Base-by-base conservation (phyloP, 106 monocot species). In the Apostasia ramifera region DNA sequence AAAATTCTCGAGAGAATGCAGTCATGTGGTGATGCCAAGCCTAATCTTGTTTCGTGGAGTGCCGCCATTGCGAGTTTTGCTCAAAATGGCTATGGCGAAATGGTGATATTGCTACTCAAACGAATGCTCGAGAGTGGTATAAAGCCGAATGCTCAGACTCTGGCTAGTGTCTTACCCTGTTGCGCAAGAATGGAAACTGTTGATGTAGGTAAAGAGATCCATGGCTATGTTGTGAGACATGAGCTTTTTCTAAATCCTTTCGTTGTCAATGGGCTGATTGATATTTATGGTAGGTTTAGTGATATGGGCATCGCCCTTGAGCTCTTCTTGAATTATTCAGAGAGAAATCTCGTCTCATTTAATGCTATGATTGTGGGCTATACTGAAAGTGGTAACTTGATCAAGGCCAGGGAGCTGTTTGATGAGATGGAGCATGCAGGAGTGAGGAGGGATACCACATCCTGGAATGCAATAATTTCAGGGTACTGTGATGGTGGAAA, bases 341-440 rank as follows among this genome's bases (percentile, higher is more conserved):
- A 39, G 1, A 78, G 71, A 51, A 85, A 72, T 49, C 51, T 74
- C 9, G 67, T 80, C 9, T 78, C 83, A 7, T 77, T 74, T 48
- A 87, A 83, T 54, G 70, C 80, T 3, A 80, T 87, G 83, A 71
- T 87, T 43, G 77, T 75, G 47, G 83, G 87, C 49, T 78, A 80
- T 49, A 78, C 70, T 55, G 71, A 77, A 43, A 80, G 59, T 26
- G 46, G 68, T 44, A 72, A 87, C 40, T 63, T 81, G 50, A 53
- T 59, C 8, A 67, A 61, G 61, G 87, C 83, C 52, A 87, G 66
- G 54, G 73, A 73, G 38, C 62, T 87, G 12, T 87, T 87, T 72
- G 70, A 77, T 68, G 39, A 54, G 37, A 83, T 81, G 83, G 71
- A 78, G 42, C 48, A 66, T 44, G 67, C 78, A 57, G 81, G 75